Conservation (phyloP, 1,284 basidiomycete genomes). For the Agaricales sp. region DNA sequence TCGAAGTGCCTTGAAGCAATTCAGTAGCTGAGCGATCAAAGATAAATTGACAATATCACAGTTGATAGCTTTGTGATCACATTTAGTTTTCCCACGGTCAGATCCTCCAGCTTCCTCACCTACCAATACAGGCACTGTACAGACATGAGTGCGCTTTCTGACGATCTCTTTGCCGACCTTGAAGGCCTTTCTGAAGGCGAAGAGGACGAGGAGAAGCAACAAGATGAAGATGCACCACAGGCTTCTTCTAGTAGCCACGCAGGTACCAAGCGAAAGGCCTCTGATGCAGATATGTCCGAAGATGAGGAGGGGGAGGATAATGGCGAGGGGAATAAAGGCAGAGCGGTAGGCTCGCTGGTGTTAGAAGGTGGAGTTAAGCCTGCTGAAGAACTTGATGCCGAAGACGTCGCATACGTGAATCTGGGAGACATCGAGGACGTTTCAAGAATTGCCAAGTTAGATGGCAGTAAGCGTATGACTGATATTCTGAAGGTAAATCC, state of each 20-base stretch:
- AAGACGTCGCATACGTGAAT: conserved; percentile 91
- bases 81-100: background rate
- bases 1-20: too few species aligned
- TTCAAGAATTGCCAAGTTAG: conserved; percentile 79
- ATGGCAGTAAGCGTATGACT: conserved; percentile 74
- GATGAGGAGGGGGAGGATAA: conserved; percentile 32
- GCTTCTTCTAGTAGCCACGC: conserved; percentile 22
- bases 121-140: too few species aligned
- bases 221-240: conserved; percentile 20
- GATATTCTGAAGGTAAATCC: conserved; percentile 70
- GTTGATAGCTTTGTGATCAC: too few species aligned
- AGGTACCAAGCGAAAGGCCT: conserved; percentile 52
- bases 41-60: too few species aligned
- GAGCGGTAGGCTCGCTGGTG: conserved; percentile 50
- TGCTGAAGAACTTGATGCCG: conserved; percentile 87
- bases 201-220: conserved; percentile 43
- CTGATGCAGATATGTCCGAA: conserved; percentile 33
- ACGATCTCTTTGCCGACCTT: conserved; percentile 84
- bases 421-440: conserved; percentile 78
- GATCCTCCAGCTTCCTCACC: background rate
- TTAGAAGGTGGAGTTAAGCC: conserved; percentile 86
- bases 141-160: conserved; percentile 67
- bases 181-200: conserved; percentile 65
- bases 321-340: conserved; percentile 28
- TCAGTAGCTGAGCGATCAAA: too few species aligned